Evolutionary conservation across 2,329 filamentous ascomycete species (phyloP).

Genomic region (Bipolaris sorokiniana): DNA sequence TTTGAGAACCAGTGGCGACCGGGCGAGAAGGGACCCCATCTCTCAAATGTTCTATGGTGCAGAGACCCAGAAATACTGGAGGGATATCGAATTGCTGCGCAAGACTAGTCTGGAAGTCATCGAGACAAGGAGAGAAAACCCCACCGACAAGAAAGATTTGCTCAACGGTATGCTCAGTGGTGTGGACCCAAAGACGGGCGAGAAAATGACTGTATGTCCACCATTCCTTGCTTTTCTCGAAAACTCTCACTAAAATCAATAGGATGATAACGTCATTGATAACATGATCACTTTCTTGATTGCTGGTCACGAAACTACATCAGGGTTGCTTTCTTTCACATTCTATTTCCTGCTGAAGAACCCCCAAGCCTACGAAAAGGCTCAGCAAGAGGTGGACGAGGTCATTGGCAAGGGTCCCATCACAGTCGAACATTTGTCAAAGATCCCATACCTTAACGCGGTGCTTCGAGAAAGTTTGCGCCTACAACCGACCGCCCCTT

Average conservation of each 20-base stretch:
- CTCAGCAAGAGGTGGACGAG: constrained; percentile 61
- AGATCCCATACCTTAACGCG: constrained; percentile 62
- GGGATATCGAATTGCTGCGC: constrained; percentile 61
- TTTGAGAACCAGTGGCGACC: constrained; percentile 44
- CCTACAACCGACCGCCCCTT: constrained; percentile 61
- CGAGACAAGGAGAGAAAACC: constrained; percentile 60
- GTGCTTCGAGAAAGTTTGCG: constrained; percentile 63
- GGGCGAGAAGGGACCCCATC: constrained; percentile 39
- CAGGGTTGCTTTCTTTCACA: constrained; percentile 49
- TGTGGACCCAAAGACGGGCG: constrained; percentile 67
- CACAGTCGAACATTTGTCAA: constrained; percentile 56
- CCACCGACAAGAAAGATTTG: constrained; percentile 64
- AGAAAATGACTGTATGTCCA: constrained; percentile 53
- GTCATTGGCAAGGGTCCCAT: constrained; percentile 58
- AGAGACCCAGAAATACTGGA: constrained; percentile 58
- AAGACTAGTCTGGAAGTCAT: constrained; percentile 64
- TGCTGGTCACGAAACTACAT: constrained; percentile 50
- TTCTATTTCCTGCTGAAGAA: constrained; percentile 62
- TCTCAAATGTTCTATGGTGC: constrained; percentile 45
- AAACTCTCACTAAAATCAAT: not conserved
- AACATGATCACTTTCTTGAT: constrained; percentile 72
- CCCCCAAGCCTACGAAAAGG: constrained; percentile 56
- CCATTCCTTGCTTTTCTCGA: too few relatives aligned
- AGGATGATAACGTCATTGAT: constrained; percentile 66
- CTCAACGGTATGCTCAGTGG: constrained; percentile 65